phyloP scores from a whole-genome alignment of 768 basidiomycete genomes.

The Boletus rufocinnamomeus region DNA sequence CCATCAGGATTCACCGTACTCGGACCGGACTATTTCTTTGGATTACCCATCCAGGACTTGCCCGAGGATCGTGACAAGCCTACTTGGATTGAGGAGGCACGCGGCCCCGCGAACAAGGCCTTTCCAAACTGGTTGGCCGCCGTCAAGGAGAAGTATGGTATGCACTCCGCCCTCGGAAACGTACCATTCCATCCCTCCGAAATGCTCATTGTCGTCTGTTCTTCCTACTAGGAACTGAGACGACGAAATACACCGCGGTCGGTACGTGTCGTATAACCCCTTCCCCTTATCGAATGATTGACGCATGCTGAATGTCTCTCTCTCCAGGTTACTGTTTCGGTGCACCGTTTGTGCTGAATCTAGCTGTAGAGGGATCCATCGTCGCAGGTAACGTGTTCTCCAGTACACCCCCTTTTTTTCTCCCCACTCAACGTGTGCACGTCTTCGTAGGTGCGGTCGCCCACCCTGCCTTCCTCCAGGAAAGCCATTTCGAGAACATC shows the following conservation, averaged over 20 bases:
- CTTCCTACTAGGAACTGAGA: conserved; percentile 25
- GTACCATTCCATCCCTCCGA: not conserved
- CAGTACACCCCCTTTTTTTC: not conserved
- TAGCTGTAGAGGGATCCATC: conserved; percentile 44
- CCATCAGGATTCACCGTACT: conserved; percentile 54
- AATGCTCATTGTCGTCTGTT: too few species aligned
- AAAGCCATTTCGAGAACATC: conserved; percentile 52
- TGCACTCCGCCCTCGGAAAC: not conserved
- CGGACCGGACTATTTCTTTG: conserved; percentile 63
- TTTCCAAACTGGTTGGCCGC: conserved; percentile 53
- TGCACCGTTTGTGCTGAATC: conserved; percentile 48
- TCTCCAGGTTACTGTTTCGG: conserved; percentile 57
- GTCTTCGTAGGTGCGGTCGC: conserved; percentile 45
- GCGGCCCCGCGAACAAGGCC: conserved; percentile 36
- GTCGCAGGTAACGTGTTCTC: conserved; percentile 41
- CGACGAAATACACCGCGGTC: conserved; percentile 44
- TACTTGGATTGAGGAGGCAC: conserved; percentile 41
- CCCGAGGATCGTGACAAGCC: conserved; percentile 32
- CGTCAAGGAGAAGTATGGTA: conserved; percentile 52
- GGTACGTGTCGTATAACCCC: conserved; percentile 33
- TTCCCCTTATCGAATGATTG: too few species aligned
- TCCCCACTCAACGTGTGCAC: not conserved
- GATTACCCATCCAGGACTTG: conserved; percentile 43
- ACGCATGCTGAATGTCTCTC: too few species aligned
- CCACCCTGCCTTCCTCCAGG: conserved; percentile 53